Evolutionary conservation across 352 stramenopile genomes (phyloP).

Genomic region (Globisporangium orthogonon): DNA sequence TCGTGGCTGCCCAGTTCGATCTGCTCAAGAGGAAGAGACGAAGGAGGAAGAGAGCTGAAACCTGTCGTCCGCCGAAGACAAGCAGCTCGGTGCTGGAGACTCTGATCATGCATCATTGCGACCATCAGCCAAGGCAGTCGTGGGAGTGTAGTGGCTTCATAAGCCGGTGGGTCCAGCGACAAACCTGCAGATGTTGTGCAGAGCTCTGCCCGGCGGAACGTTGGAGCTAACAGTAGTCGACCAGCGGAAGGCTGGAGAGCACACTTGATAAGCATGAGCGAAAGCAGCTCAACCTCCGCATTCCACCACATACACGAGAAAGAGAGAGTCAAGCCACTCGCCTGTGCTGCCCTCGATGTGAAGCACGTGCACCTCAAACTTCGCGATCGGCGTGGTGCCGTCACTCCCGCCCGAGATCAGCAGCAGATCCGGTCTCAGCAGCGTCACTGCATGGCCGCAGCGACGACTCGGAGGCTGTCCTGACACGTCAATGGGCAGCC

Average conservation of each 20-base stretch:
- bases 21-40: not conserved
- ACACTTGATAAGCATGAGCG: not conserved
- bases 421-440: conserved; percentile 33
- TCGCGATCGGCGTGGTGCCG: conserved; percentile 42
- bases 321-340: conserved; percentile 9
- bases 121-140: not conserved
- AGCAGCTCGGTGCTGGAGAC: conserved; percentile 36
- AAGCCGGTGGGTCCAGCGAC: not conserved
- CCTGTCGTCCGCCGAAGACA: conserved; percentile 64
- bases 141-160: not conserved
- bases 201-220: conserved; percentile 34
- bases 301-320: not conserved
- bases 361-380: conserved; percentile 32
- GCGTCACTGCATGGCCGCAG: conserved; percentile 38
- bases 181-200: conserved; percentile 53
- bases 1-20: not conserved
- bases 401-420: conserved; percentile 61
- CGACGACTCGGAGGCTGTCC: conserved; percentile 33
- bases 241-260: conserved; percentile 38
- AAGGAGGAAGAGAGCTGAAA: conserved; percentile 7
- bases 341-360: conserved; percentile 30
- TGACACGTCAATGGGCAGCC: conserved; percentile 24
- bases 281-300: no score
- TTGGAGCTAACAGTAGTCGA: conserved; percentile 25
- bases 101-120: conserved; percentile 7